Conservation (phyloP, 345 rosid species). For the Psidium guajava region DNA sequence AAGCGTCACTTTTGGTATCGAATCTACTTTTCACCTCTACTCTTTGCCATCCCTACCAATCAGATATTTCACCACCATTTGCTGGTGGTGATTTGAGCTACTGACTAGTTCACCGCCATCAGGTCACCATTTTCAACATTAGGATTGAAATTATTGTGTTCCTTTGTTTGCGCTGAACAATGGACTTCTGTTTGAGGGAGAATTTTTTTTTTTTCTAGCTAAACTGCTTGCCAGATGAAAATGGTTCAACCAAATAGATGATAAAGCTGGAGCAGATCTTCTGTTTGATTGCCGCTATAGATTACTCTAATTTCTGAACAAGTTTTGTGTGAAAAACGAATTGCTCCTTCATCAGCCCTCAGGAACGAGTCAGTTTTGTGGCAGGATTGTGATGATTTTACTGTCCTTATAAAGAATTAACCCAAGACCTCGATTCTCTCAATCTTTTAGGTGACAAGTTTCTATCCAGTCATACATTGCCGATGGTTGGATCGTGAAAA, state of each 20-base stretch:
- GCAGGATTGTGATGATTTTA: neutral
- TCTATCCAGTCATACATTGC: neutral
- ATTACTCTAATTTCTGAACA: neutral
- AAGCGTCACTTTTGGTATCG: neutral
- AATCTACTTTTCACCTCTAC: neutral
- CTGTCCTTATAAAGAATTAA: neutral
- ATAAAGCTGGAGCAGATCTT: neutral
- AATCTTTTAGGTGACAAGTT: neutral
- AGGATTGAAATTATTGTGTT: neutral
- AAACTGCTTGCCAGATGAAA: neutral
- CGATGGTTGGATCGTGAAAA: neutral
- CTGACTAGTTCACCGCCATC: neutral
- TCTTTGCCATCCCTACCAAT: neutral
- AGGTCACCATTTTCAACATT: neutral
- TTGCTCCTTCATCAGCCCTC: neutral
- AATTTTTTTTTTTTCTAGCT: neutral
- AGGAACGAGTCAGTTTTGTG: neutral
- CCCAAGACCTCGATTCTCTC: neutral
- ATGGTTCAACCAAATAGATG: neutral
- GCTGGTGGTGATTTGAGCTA: neutral
- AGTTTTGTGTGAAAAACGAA: neutral
- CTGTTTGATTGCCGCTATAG: neutral
- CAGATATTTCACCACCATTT: neutral
- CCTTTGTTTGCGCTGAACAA: neutral
- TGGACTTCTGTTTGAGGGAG: neutral